Base-by-base conservation (phyloP, 306 rosid genomes). In the Quercus bicolor region DNA sequence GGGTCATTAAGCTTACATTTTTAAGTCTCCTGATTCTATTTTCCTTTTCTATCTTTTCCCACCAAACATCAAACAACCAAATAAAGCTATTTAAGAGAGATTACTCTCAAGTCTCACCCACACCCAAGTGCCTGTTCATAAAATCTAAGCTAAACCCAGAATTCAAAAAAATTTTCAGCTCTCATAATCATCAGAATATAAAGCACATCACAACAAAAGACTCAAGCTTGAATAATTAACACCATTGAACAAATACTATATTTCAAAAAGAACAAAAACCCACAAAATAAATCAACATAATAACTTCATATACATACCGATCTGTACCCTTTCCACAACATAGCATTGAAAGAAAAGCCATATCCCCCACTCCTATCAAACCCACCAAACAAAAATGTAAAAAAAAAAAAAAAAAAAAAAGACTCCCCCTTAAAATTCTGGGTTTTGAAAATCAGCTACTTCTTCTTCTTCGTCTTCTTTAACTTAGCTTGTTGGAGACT, bases 311-410 rank as follows among this genome's bases (percentile, higher is more conserved):
- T 26, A 53, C 95, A 40, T 88, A 95, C 98, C 97, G 92, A 84
- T 90, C 88, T 12, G 88, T 88, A 74, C 80, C 89, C 78, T 71
- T 87, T 77, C 92, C 91, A n/a, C 95, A 92, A 48, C 92, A 88
- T 81, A 90, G 89, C 78, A 94, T 79, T 37, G 79, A 73, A 81
- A 78, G 70, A 72, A 88, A 84, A 78, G 81, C 94, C 95, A 92
- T 92, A 74, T 64, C 82, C 86, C 45, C 77, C 80, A 72, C 55
- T 75, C 78, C 83, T 73, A 82, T 55, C 77, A 82, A 43, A 65
- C 60, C 81, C 73, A 77, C 72, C 66, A 11, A 40, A 40, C 3
- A 40, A 40, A 40, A 40, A 40, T 8, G 45, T 13, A 1, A 12
- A 11, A 3, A 18, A 65, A 64, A 28, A 26, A n/a, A n/a, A n/a